These are phyloP conservation scores for Aspergillus tubingensis DNA, from an alignment of 2,329 filamentous ascomycete genomes.

Conservation along the genomic window DNA sequence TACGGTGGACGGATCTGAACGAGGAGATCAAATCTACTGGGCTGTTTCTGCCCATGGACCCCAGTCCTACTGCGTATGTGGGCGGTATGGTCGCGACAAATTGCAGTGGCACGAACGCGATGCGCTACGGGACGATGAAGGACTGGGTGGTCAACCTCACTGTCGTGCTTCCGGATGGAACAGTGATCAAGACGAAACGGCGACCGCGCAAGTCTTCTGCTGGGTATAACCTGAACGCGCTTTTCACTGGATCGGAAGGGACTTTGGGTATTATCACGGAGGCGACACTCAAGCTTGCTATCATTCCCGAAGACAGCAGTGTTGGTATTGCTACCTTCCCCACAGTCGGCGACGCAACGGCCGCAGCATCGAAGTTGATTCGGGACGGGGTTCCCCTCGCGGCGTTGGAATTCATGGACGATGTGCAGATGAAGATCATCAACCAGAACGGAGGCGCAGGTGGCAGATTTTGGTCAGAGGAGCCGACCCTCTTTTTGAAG, in stretches of 20 bases:
- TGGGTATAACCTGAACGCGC: slow-evolving; percentile 66
- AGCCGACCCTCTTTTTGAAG: slow-evolving; percentile 42
- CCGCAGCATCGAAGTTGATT: slow-evolving; percentile 64
- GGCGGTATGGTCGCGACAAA: slow-evolving; percentile 4
- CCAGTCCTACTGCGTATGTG: neutral
- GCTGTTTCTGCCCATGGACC: slow-evolving; percentile 8
- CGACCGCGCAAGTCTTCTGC: slow-evolving; percentile 60
- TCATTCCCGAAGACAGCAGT: slow-evolving; percentile 60
- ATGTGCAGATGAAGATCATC: slow-evolving; percentile 64
- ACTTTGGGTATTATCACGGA: slow-evolving; percentile 69
- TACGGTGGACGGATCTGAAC: slow-evolving; percentile 1
- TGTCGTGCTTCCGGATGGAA: slow-evolving; percentile 69
- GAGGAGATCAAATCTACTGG: neutral
- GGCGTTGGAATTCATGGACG: slow-evolving; percentile 62
- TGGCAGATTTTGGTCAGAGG: slow-evolving; percentile 39
- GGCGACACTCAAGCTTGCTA: slow-evolving; percentile 66
- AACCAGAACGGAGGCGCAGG: slow-evolving; percentile 63
- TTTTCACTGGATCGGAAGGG: slow-evolving; percentile 69
- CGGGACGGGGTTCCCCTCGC: slow-evolving; percentile 60
- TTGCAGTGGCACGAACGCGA: slow-evolving; percentile 54
- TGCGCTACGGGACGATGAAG: slow-evolving; percentile 72
- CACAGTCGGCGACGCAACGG: slow-evolving; percentile 59
- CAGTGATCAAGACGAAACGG: slow-evolving; percentile 64
- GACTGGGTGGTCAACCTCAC: slow-evolving; percentile 72
- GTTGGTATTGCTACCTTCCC: slow-evolving; percentile 64